Conservation (phyloP, 2,329 filamentous ascomycete genomes). For the Phialocephala sp. region DNA sequence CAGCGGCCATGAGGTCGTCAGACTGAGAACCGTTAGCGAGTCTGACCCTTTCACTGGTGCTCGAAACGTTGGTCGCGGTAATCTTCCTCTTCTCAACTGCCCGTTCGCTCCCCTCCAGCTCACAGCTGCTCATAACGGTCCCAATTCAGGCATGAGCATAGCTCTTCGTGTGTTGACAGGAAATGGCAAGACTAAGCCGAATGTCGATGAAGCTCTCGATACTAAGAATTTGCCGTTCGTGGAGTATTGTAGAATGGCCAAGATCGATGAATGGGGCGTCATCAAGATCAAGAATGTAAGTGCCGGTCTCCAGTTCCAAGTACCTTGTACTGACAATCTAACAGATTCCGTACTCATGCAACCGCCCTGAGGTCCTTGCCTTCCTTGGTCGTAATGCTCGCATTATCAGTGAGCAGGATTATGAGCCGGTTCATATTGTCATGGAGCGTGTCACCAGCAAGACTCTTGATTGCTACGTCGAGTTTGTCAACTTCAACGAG, state of each 20-base stretch:
- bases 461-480: slow-evolving; percentile 66
- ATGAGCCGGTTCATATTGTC: slow-evolving; percentile 66
- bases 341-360: slow-evolving; percentile 62
- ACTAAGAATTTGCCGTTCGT: slow-evolving; percentile 43
- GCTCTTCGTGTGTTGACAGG: slow-evolving; percentile 30
- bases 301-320: slow-evolving; percentile 18
- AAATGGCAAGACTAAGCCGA: slow-evolving; percentile 34
- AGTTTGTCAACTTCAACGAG: slow-evolving; percentile 59
- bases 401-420: slow-evolving; percentile 55
- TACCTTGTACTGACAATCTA: slow-evolving; percentile 19
- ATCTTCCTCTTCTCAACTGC: slow-evolving; percentile 12
- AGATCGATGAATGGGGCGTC: slow-evolving; percentile 41
- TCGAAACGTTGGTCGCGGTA: background rate
- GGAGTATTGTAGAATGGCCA: slow-evolving; percentile 42
- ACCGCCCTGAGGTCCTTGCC: slow-evolving; percentile 60
- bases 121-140: slow-evolving; percentile 18
- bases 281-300: slow-evolving; percentile 47
- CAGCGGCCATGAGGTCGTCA: slow-evolving; percentile 10
- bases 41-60: slow-evolving; percentile 27
- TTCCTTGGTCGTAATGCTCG: slow-evolving; percentile 64
- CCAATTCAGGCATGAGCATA: slow-evolving; percentile 12
- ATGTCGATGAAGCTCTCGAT: slow-evolving; percentile 38
- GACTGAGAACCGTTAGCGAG: slow-evolving; percentile 22
- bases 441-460: slow-evolving; percentile 68
- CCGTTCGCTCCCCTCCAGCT: slow-evolving; percentile 22